Base-by-base conservation (phyloP, 2,329 filamentous ascomycete species). In the Zymoseptoria tritici region DNA sequence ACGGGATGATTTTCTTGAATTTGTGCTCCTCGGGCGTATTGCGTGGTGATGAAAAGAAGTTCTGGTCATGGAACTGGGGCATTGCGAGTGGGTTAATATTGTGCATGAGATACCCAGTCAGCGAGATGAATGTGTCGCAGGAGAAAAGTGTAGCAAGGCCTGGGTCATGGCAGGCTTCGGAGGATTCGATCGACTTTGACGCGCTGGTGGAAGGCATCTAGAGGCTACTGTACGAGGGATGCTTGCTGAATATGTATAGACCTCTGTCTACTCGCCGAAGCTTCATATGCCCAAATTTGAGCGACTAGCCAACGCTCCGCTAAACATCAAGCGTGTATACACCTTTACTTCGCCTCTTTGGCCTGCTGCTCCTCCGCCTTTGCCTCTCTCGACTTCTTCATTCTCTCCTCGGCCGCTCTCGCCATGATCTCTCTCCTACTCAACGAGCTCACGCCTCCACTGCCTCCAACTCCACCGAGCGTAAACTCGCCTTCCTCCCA, bases 401-500 rank as follows among this genome's bases (percentile, higher is more conserved):
- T 72, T 63, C 85, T 79, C 69, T 89, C 86, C 74, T 91, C 88
- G 0, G 87, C 88, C 4, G 88, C 89, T 57, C 79, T 84, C 0
- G 90, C 90, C 57, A 94, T 78, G 42, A 91, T 82, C 68, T 95
- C 90, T 59, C 91, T 82, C 63, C 89, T 79, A 65, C 79, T 88
- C 73, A 90, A 70, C n/a, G 79, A 76, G 9, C 74, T 76, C n/a
- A 64, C 69, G 6, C 75, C 49, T n/a, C 55, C 52, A 36, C 57
- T 54, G 13, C 55, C 58, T 2, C 67, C 65, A 42, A 67, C 68
- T 2, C 73, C 72, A 36, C 74, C 75, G 49, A 77, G 79, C 16
- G 91, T 86, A 74, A 89, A 93, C 68, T 90, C 85, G 1, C 90
- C 90, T 4, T 22, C 90, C 0, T 82, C 86, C 89, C 89, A 92